phyloP scores from a whole-genome alignment of 495 filamentous ascomycete genomes.

The Haplographium delicatum region DNA sequence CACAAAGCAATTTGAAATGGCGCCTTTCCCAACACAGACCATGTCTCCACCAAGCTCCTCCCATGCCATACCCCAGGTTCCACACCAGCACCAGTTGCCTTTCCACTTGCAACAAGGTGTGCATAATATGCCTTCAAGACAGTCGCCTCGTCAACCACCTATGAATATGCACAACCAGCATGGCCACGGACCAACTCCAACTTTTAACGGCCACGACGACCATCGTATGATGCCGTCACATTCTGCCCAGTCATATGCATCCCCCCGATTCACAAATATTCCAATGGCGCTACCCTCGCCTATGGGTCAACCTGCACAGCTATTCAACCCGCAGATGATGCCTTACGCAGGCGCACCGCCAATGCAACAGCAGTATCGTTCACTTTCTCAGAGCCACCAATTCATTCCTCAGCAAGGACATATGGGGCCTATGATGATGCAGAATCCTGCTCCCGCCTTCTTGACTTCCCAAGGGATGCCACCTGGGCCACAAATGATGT shows the following conservation, averaged over 20 bases:
- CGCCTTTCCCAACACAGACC: conserved; percentile 43
- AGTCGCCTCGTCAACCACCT: conserved; percentile 60
- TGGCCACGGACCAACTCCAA: conserved; percentile 52
- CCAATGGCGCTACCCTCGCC: conserved; percentile 66
- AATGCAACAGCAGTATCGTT: conserved; percentile 43
- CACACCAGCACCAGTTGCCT: conserved; percentile 71
- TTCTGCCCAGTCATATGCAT: conserved; percentile 69
- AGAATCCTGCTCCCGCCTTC: conserved; percentile 51
- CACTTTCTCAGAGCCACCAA: conserved; percentile 53
- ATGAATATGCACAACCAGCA: conserved; percentile 64
- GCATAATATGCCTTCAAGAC: conserved; percentile 38
- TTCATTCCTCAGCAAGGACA: conserved; percentile 63
- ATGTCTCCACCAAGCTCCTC: conserved; percentile 64
- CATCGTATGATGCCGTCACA: conserved; percentile 84
- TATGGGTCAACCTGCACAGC: conserved; percentile 61
- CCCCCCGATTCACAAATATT: conserved; percentile 66
- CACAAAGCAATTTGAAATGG: conserved; percentile 68
- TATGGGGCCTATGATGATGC: conserved; percentile 75
- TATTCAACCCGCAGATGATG: conserved; percentile 61
- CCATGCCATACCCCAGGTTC: conserved; percentile 42
- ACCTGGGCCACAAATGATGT: conserved; percentile 61
- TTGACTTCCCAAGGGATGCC: conserved; percentile 48
- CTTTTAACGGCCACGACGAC: conserved; percentile 66
- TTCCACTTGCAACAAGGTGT: conserved; percentile 53
- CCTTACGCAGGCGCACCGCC: conserved; percentile 61